phyloP scores from a whole-genome alignment of 345 rosid genomes.

The Eucalyptus lansdowneana region DNA sequence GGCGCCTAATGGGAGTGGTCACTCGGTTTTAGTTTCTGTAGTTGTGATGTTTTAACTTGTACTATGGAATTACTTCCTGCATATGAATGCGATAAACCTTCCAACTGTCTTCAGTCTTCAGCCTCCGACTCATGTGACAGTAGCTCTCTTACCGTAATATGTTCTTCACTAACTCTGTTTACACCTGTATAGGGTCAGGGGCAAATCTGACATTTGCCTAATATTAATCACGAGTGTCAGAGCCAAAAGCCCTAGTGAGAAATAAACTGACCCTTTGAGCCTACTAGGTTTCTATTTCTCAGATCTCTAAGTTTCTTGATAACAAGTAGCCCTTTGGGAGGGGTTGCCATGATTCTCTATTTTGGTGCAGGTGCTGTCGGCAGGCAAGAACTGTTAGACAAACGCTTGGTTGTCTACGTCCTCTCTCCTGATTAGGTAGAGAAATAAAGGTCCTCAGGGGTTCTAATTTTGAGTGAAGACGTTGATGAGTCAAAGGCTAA shows the following conservation, averaged over 20 bases:
- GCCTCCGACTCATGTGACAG: neutral
- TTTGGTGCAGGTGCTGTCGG: slow-evolving; percentile 24
- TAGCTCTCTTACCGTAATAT: neutral
- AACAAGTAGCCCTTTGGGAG: slow-evolving; percentile 6
- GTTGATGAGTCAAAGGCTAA: slow-evolving; percentile 57
- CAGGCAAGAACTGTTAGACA: slow-evolving; percentile 13
- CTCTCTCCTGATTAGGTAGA: slow-evolving; percentile 6
- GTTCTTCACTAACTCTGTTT: neutral
- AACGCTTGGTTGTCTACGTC: slow-evolving; percentile 10
- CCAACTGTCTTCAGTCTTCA: neutral
- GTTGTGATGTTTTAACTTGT: neutral
- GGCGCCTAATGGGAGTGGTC: neutral
- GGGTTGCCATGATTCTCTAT: slow-evolving; percentile 21
- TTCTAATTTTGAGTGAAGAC: slow-evolving; percentile 71
- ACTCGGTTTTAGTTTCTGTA: neutral
- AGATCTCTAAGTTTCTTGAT: slow-evolving; percentile 1
- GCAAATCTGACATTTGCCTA: neutral
- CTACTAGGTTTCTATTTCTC: neutral
- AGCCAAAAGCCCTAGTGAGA: neutral
- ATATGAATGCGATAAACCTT: neutral
- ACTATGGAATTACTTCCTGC: neutral
- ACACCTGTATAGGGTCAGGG: neutral
- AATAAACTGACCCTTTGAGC: slow-evolving; percentile 3
- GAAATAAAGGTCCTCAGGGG: slow-evolving; percentile 7
- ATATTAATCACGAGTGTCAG: neutral